Evolutionary conservation across 768 basidiomycete genomes (phyloP).

Genomic region (Phlebiopsis gigantea): DNA sequence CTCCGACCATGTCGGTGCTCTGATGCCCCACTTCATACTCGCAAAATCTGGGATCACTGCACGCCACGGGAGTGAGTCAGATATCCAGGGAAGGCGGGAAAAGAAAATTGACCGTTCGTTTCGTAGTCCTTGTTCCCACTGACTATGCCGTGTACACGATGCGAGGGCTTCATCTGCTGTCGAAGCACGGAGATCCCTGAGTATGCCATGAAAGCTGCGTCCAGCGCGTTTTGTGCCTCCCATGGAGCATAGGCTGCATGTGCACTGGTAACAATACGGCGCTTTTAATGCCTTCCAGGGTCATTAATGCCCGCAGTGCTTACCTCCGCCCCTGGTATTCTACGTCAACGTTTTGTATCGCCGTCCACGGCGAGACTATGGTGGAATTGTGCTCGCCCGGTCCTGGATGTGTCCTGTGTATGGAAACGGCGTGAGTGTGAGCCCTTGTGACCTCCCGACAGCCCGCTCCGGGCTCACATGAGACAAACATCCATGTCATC

Average conservation of each 20-base stretch:
- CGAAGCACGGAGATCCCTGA: slow-evolving; percentile 72
- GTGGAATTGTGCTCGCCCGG: slow-evolving; percentile 48
- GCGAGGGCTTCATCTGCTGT: slow-evolving; percentile 82
- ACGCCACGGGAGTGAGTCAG: background rate
- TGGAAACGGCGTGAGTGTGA: background rate
- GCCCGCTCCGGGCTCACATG: slow-evolving; percentile 40
- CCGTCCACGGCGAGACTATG: slow-evolving; percentile 49
- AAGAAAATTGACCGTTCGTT: slow-evolving; percentile 51
- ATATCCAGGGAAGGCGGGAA: background rate
- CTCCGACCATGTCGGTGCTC: slow-evolving; percentile 61
- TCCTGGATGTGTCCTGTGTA: slow-evolving; percentile 65
- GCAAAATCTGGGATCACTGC: slow-evolving; percentile 83
- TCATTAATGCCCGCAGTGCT: too few relatives aligned
- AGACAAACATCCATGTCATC: slow-evolving; percentile 76
- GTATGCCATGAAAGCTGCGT: slow-evolving; percentile 85
- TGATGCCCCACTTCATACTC: slow-evolving; percentile 64
- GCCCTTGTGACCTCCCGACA: too few relatives aligned
- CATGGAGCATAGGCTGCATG: slow-evolving; percentile 81
- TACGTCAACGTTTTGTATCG: slow-evolving; percentile 59
- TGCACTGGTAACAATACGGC: slow-evolving; percentile 47
- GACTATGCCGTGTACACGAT: slow-evolving; percentile 75
- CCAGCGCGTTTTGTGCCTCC: slow-evolving; percentile 84
- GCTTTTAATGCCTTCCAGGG: too few relatives aligned
- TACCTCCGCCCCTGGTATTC: slow-evolving; percentile 76
- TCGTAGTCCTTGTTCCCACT: slow-evolving; percentile 57